These are phyloP conservation scores for Casaregolazyma lundiana DNA, from an alignment of 1,139 yeast species.

Conservation along the genomic window DNA sequence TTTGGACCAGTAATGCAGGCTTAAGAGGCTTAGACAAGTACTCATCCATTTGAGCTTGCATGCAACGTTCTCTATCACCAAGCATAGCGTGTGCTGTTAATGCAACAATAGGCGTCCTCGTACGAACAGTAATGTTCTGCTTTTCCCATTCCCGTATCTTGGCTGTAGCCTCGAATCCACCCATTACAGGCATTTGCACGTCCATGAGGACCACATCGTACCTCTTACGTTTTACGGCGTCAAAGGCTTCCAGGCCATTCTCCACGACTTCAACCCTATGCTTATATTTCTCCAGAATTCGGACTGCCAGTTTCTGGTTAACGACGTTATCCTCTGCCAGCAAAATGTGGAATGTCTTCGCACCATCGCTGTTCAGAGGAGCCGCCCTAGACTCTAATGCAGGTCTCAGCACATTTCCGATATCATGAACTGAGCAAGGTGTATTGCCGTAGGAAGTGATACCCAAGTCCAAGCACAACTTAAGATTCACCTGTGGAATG, in stretches of 20 bases:
- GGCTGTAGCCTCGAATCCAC: conserved; percentile 88
- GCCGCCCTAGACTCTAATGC: conserved; percentile 80
- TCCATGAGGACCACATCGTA: conserved; percentile 88
- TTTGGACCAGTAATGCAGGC: conserved; percentile 75
- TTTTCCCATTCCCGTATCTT: conserved; percentile 84
- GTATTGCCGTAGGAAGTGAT: conserved; percentile 85
- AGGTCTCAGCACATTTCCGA: conserved; percentile 78
- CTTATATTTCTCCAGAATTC: conserved; percentile 76
- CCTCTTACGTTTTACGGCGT: conserved; percentile 60
- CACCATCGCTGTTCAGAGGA: conserved; percentile 74
- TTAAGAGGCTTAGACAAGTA: conserved; percentile 82
- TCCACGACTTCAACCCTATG: conserved; percentile 80
- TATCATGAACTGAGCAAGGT: conserved; percentile 75
- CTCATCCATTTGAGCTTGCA: conserved; percentile 89
- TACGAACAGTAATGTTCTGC: conserved; percentile 67
- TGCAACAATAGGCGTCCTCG: conserved; percentile 83
- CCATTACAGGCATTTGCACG: conserved; percentile 95
- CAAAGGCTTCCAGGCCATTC: conserved; percentile 78
- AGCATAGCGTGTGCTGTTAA: conserved; percentile 90
- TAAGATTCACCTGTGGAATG: conserved; percentile 73
- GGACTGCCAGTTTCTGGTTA: conserved; percentile 79
- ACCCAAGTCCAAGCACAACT: conserved; percentile 78
- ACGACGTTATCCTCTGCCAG: conserved; percentile 86
- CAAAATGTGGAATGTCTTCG: conserved; percentile 66
- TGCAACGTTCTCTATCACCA: conserved; percentile 80